Evolutionary conservation across 2,329 filamentous ascomycete species (phyloP), one percentile per base, ranked within the genome.

Genomic region (Cladosporium sp.): DNA sequence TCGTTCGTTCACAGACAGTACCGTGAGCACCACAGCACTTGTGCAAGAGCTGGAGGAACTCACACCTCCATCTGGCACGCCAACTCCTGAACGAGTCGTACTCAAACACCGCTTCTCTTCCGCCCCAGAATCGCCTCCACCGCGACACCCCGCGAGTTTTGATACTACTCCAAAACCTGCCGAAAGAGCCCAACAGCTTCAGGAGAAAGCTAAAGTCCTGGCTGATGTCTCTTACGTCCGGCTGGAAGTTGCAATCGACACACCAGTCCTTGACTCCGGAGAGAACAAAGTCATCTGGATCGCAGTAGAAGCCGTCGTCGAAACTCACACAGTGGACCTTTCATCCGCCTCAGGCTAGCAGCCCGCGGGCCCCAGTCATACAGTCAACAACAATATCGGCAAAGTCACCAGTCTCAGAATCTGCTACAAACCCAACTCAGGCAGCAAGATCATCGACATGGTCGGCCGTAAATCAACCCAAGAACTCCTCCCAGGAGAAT

Each of bases 401-500:
- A 35, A 30, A 12, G 57, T 66, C 43, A 55, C 57, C 2, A 64
- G 58, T 43, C 52, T 65, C 3, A 55, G 60, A 2, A 50, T 66
- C 12, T 65, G 62, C 49, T 64, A 61, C 55, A 64, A 62, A 52
- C 56, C 62, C 3, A 51, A 56, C 46, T 39, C 55, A 3, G 52
- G 55, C 16, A 59, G 59, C 48, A 53, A 41, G 5, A 54, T 65
- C 30, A 32, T 57, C 7, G 61, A 66, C 32, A 40, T 62, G 9
- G 46, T 66, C 6, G 63, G 63, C 13, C 58, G 64, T 27, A 64
- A 62, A 43, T 55, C 57, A 3, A 38, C 53, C 15, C 63, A 59
- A 35, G 51, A 63, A 29, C 49, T 64, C 9, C 43, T 38, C 7
- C 51, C 56, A 7, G 59, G 59, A 32, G 53, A 62, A 35, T 49